Percentiles rank a stretch among this genome's conserved stretches.
These are phyloP conservation scores for Colletotrichum navitas DNA, from an alignment of 2,329 filamentous ascomycete species.

Conservation along the genomic window DNA sequence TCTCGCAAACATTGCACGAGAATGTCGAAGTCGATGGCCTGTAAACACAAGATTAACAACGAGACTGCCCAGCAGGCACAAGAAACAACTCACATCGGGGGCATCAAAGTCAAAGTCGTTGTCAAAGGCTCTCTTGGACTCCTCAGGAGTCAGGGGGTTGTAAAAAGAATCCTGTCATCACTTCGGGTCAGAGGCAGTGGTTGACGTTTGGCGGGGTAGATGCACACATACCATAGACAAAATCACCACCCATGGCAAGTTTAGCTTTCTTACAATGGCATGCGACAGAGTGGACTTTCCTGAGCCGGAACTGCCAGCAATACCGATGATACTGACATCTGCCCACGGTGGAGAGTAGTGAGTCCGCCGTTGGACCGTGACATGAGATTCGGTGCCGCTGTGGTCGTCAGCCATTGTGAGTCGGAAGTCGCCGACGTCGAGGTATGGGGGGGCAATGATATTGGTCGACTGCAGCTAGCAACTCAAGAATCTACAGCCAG, in stretches of 20 bases:
- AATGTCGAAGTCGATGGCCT: constrained; percentile 93
- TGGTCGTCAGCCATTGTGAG: constrained; percentile 35
- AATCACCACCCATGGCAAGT: constrained; percentile 97
- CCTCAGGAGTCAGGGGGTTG: constrained; percentile 84
- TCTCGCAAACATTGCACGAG: constrained; percentile 84
- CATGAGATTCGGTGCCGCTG: constrained; percentile 51
- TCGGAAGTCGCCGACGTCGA: constrained; percentile 34
- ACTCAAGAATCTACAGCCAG: constrained; percentile 29
- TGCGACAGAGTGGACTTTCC: constrained; percentile 94
- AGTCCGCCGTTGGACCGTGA: constrained; percentile 68
- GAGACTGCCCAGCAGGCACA: neutral
- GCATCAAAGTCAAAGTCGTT: constrained; percentile 98
- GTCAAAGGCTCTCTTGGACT: constrained; percentile 83
- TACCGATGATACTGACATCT: constrained; percentile 94
- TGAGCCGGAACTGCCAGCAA: constrained; percentile 95
- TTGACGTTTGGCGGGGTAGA: constrained; percentile 35
- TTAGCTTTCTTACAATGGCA: constrained; percentile 89
- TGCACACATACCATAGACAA: constrained; percentile 82
- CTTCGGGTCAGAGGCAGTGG: constrained; percentile 13
- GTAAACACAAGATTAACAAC: constrained; percentile 14
- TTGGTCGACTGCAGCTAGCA: constrained; percentile 28
- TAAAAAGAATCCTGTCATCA: constrained; percentile 89
- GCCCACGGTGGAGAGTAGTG: constrained; percentile 97
- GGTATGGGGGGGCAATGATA: constrained; percentile 5
- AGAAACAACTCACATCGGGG: constrained; percentile 67